Base-by-base conservation (phyloP, 2,329 filamentous ascomycete genomes). In the Aspergillus piperis region DNA sequence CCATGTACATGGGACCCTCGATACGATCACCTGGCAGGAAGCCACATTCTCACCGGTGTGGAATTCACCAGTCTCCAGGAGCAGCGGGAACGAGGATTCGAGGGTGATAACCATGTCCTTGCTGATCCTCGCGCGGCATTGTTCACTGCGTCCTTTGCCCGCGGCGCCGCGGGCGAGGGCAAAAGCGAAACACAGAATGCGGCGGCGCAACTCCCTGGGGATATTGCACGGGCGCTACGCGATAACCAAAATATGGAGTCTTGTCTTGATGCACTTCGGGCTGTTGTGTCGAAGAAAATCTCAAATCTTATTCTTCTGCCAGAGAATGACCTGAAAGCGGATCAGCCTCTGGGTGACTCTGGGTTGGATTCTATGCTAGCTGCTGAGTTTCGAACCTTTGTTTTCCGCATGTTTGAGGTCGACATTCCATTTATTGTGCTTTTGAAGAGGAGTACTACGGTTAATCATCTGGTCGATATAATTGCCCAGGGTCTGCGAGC, bases 351-450 rank as follows among this genome's bases (percentile, higher is more conserved):
- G 2, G 56, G 62, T 1, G 49, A 51, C 2, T 67, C 62, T 17
- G 70, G 67, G 8, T 42, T 71, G 57, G 69, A 71, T 52, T 66
- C 62, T 41, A 70, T 71, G 68, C 59, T 71, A 27, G 68, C 64
- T 8, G 62, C 67, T 3, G 69, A 71, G 58, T 63, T 71, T 15
- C 59, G 70, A 3, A 64, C 52, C 6, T 70, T 61, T 59, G 52
- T 71, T 8, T 69, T 64, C 42, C 48, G 62, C 21, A 32, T 30
- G 2, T 64, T 68, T 13, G 50, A 56, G 8, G 58, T 67, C 23
- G 66, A 70, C 55, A 55, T 70, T 6, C 58, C 66, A 2, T 68
- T 68, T 32, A 19, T 61, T 7, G n/a, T 41, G 8, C 25, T 58
- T 8, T 15, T 58, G 47, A 27, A 53, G 13, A 21, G 50, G 4